Base-by-base conservation (phyloP, 2,329 filamentous ascomycete species). In the Polytolypa hystricis region DNA sequence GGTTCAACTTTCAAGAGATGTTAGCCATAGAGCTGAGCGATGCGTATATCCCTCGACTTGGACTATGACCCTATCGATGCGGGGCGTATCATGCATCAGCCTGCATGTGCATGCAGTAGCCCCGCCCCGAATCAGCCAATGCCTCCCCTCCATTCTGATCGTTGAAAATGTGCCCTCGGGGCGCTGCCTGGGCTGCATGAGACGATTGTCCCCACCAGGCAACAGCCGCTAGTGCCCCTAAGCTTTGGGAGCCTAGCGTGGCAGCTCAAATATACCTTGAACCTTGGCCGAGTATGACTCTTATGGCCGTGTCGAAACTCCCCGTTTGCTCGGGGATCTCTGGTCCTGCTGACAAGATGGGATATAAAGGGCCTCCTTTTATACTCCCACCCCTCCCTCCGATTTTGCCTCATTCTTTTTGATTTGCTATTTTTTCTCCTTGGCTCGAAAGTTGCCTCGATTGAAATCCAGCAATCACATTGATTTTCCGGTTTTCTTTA, bases 371-470 rank as follows among this genome's bases (percentile, higher is more conserved):
- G n/a, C n/a, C n/a, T n/a, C n/a, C n/a, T n/a, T n/a, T n/a, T n/a
- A n/a, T n/a, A n/a, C n/a, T n/a, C n/a, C n/a, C 7, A 12, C 18
- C 3, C 10, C 23, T 29, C 16, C 30, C 8, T 37, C 33, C 19
- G 23, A 30, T 9, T 18, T 31, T 36, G 33, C 40, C 37, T 40
- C 34, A 37, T 29, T 28, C n/a, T n/a, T 39, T 39, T 26, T 12
- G 25, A 16, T 32, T 38, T 35, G 7, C 5, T 5, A 18, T 25
- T 14, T 19, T 29, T n/a, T 23, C 10, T n/a, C 26, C 27, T 10
- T 12, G 12, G 10, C 11, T 16, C 14, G 9, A 11, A 7, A 17
- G 3, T 23, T 16, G 19, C 14, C 28, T 5, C 12, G n/a, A 15
- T 25, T 14, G 28, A 12, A 27, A 10, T 4, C 12, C 7, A 29